Percentiles rank a stretch among this genome's conserved stretches.
Evolutionary conservation across 2,329 filamentous ascomycete genomes (phyloP).

Genomic region (Trichophyton equinum): DNA sequence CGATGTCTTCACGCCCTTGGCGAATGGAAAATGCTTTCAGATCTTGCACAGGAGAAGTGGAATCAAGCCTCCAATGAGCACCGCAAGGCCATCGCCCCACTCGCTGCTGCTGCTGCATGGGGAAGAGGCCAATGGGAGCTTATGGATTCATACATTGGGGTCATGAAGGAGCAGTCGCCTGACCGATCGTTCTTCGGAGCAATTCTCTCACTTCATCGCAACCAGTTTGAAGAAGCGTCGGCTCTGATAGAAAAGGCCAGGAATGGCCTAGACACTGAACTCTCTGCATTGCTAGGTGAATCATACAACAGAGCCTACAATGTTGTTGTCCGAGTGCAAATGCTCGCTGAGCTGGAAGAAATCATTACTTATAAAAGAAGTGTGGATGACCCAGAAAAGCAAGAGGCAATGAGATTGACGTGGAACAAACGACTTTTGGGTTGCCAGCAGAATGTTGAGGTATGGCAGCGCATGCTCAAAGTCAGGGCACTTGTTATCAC

Average conservation of each 20-base stretch:
- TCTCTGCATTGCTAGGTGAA: slow-evolving; percentile 92
- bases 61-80: slow-evolving; percentile 76
- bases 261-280: slow-evolving; percentile 86
- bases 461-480: slow-evolving; percentile 97
- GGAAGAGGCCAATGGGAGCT: slow-evolving; percentile 92
- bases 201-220: slow-evolving; percentile 85
- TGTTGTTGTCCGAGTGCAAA: slow-evolving; percentile 95
- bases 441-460: slow-evolving; percentile 92
- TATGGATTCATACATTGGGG: slow-evolving; percentile 93
- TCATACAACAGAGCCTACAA: slow-evolving; percentile 96
- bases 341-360: slow-evolving; percentile 96
- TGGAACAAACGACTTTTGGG: slow-evolving; percentile 94
- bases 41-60: slow-evolving; percentile 86
- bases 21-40: slow-evolving; percentile 90
- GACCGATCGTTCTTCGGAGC: slow-evolving; percentile 97
- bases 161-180: slow-evolving; percentile 86
- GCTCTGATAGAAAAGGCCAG: slow-evolving; percentile 80
- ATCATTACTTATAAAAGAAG: slow-evolving; percentile 97
- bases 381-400: slow-evolving; percentile 63
- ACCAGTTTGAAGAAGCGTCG: slow-evolving; percentile 87
- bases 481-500: slow-evolving; percentile 83
- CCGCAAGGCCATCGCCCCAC: slow-evolving; percentile 76
- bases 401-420: slow-evolving; percentile 78
- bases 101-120: slow-evolving; percentile 94
- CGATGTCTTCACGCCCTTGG: slow-evolving; percentile 91